These are phyloP conservation scores for Backusella psychrophila DNA, from an alignment of 192 early-diverging fungal species.

Conservation along the genomic window DNA sequence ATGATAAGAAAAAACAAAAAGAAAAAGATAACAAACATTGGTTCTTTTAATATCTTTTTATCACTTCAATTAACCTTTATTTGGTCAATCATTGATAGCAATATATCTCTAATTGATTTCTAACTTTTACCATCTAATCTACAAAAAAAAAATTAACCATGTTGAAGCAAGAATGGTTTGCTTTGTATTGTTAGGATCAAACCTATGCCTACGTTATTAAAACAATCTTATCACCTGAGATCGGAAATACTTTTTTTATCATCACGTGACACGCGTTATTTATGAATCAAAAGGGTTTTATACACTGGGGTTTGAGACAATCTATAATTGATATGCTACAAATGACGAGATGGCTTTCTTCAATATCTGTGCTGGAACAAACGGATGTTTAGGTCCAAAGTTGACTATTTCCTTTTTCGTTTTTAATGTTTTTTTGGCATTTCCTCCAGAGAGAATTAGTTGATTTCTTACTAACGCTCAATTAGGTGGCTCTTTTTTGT, in stretches of 20 bases:
- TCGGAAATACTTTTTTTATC: not conserved
- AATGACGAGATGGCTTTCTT: not conserved
- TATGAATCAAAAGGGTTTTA: slow-evolving; percentile 4
- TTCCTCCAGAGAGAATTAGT: too few species aligned
- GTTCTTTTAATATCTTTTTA: not conserved
- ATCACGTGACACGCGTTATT: not conserved
- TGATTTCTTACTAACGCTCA: too few species aligned
- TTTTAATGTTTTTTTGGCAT: too few species aligned
- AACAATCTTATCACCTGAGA: not conserved
- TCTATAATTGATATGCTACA: not conserved
- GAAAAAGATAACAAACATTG: not conserved
- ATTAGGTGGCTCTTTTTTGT: too few species aligned
- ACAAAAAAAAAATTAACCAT: not conserved
- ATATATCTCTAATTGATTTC: not conserved
- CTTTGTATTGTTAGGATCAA: not conserved
- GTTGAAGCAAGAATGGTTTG: not conserved
- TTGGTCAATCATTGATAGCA: not conserved
- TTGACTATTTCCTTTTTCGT: not conserved
- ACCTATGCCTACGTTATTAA: not conserved
- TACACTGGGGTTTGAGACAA: not conserved
- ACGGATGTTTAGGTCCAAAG: not conserved
- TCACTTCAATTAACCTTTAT: not conserved
- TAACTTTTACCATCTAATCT: not conserved
- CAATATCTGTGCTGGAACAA: too few species aligned
- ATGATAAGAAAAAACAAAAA: not conserved